Evolutionary conservation across 768 basidiomycete species (phyloP).

Genomic region (Lactarius hatsudake): DNA sequence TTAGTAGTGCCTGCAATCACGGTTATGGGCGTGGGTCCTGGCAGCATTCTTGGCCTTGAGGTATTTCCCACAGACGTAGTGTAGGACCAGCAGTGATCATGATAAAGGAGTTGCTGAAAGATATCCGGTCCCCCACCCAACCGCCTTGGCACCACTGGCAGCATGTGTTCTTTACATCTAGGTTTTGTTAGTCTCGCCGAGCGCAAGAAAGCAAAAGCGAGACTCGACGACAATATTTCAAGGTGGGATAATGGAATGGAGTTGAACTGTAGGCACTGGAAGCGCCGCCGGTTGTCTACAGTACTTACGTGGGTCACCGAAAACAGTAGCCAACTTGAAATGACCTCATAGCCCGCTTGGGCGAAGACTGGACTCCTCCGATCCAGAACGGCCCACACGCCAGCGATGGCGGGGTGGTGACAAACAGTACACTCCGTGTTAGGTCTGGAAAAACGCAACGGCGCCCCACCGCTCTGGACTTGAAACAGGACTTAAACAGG

Average conservation of each 20-base stretch:
- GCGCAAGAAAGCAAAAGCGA: not conserved
- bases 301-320: not conserved
- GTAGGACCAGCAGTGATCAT: not conserved
- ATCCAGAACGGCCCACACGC: too few relatives aligned
- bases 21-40: not conserved
- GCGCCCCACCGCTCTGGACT: too few relatives aligned
- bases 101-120: not conserved
- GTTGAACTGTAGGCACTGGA: not conserved
- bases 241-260: not conserved
- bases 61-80: too few relatives aligned
- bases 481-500: too few relatives aligned
- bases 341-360: too few relatives aligned
- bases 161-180: not conserved
- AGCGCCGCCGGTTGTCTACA: not conserved
- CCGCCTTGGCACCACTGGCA: not conserved
- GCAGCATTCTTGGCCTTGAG: not conserved
- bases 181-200: too few relatives aligned
- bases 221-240: not conserved
- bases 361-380: too few relatives aligned
- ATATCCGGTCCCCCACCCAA: not conserved
- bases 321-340: too few relatives aligned
- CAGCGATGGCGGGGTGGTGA: too few relatives aligned
- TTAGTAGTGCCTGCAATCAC: not conserved
- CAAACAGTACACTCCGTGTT: too few relatives aligned
- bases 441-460: too few relatives aligned